Conservation (phyloP, 148 eudicot genomes). For the Talinum fruticosum region DNA sequence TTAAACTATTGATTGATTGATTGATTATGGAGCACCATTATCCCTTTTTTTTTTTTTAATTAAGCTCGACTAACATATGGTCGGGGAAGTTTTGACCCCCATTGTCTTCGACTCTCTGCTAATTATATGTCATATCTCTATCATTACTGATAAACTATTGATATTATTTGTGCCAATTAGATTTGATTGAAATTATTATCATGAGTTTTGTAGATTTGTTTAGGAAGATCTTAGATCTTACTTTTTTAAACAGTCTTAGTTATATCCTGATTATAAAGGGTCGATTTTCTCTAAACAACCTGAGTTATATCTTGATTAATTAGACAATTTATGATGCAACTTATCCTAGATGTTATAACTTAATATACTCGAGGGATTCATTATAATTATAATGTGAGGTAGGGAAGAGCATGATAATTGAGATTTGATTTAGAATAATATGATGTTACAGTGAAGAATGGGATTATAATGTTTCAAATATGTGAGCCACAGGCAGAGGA, state of each 20-base stretch:
- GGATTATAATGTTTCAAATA: neutral
- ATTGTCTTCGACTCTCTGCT: constrained; percentile 7
- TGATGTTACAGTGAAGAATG: neutral
- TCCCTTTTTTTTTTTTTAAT: constrained; percentile 9
- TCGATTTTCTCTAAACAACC: no score
- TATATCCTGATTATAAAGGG: no score
- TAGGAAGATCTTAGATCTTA: neutral
- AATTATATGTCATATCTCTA: constrained; percentile 5
- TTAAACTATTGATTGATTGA: constrained; percentile 12
- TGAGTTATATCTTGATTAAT: no score
- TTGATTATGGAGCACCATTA: constrained; percentile 3
- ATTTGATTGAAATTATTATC: constrained; percentile 21
- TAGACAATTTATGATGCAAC: no score
- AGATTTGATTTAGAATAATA: neutral
- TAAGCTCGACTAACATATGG: neutral
- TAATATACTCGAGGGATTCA: no score
- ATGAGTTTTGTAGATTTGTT: neutral
- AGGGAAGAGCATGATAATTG: neutral
- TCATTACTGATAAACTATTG: neutral
- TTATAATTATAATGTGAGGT: no score
- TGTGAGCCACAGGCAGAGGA: neutral
- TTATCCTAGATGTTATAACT: neutral
- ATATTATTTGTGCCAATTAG: neutral
- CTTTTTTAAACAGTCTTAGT: no score
- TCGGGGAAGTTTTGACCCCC: constrained; percentile 20